Evolutionary conservation across 371 early-diverging fungal genomes (phyloP), one percentile per base, ranked within the genome.

Genomic region (Actinomucor elegans): DNA sequence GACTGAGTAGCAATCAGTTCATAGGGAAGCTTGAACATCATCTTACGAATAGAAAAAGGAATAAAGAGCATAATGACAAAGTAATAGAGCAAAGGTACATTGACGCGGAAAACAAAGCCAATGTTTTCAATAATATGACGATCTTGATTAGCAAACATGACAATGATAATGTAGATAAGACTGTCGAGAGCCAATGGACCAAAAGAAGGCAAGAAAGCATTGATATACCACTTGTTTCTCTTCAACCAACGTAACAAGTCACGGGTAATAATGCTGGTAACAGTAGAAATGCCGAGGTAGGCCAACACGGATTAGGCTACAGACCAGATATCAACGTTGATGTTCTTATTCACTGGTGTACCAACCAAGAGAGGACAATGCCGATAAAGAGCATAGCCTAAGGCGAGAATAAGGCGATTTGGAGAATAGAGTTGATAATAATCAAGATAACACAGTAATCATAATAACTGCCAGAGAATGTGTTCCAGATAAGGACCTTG

Each of bases 401-500:
- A 2, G 88, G 89, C 0, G 81, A 79, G 52, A 71, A 91, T 9
- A 89, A 59, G 5, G 80, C 61, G 42, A 89, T 80, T 54, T 89
- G 91, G 15, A 89, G 59, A 21, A 91, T 57, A 2, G 87, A 79
- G 59, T 91, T 89, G 64, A 88, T 56, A 9, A 80, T 85, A 8
- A 91, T 88, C 0, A 86, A 63, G 33, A 88, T 72, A 3, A 89
- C 89, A 54, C 87, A 81, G 42, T 81, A 88, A 26, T 86, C 76
- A 18, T 67, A 27, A 45, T 91, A 81, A 2, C 90, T 89, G 6
- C 71, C 78, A 20, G 88, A 84, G 11, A 91, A 66, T 27, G 81
- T 60, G 53, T 83, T 85, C 91, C 91, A 91, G 15, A 91, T 85
- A 35, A 91, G 57, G 9, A 91, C 91, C 89, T 88, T 91, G n/a